These are phyloP conservation scores for Sugiyamaella neomexicana DNA, from an alignment of 1,139 yeast genomes.

Conservation along the genomic window DNA sequence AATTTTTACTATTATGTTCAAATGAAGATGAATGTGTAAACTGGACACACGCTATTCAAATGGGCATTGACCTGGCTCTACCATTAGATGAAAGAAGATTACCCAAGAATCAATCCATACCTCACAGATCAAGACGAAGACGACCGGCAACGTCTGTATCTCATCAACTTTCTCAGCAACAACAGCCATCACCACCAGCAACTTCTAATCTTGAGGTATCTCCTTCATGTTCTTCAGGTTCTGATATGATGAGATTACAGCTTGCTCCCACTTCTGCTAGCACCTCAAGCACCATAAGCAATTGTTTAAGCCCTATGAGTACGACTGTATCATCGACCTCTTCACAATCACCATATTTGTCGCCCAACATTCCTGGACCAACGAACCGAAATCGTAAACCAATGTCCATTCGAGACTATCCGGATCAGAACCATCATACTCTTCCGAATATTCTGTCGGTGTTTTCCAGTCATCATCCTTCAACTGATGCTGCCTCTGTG, in stretches of 20 bases:
- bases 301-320: constrained; percentile 2
- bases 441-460: constrained; percentile 15
- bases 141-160: no score
- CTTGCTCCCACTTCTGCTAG: constrained; percentile 6
- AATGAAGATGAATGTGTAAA: constrained; percentile 56
- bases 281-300: not conserved
- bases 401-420: not conserved
- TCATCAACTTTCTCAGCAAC: not conserved
- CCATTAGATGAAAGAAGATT: constrained; percentile 44
- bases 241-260: not conserved
- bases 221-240: not conserved
- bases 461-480: constrained; percentile 11
- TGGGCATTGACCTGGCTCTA: constrained; percentile 44
- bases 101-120: constrained; percentile 40
- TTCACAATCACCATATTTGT: not conserved
- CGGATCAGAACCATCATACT: not conserved
- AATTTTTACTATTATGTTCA: constrained; percentile 56
- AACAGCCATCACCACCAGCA: not conserved
- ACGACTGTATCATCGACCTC: constrained; percentile 1
- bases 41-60: constrained; percentile 54
- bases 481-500: not conserved
- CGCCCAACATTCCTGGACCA: not conserved
- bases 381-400: not conserved
- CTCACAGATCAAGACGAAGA: constrained; percentile 30
- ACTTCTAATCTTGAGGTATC: not conserved